These are phyloP conservation scores for Kazachstania taianensis DNA, from an alignment of 805 yeast genomes.

Conservation along the genomic window DNA sequence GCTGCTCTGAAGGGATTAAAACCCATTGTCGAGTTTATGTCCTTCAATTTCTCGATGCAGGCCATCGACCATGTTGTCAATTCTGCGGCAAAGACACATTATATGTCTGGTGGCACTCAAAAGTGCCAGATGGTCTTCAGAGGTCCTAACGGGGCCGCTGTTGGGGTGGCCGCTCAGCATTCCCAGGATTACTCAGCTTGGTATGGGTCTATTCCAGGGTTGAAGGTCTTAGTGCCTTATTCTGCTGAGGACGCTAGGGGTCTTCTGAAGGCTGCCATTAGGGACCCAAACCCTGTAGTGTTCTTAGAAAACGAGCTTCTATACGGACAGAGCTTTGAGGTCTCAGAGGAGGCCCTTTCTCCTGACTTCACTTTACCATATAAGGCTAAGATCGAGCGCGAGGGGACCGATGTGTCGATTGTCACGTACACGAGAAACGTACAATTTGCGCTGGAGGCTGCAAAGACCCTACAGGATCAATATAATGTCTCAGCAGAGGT, in stretches of 20 bases:
- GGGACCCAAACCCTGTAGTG: slow-evolving; percentile 97
- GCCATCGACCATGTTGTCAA: slow-evolving; percentile 96
- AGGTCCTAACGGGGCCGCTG: slow-evolving; percentile 99
- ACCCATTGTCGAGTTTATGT: slow-evolving; percentile 98
- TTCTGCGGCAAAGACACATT: slow-evolving; percentile 97
- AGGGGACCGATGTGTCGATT: slow-evolving; percentile 82
- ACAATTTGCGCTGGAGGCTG: slow-evolving; percentile 78
- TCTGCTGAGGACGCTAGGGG: slow-evolving; percentile 95
- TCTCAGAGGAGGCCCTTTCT: slow-evolving; percentile 79
- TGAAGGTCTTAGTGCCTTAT: slow-evolving; percentile 92
- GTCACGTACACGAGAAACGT: slow-evolving; percentile 91
- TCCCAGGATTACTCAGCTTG: slow-evolving; percentile 96
- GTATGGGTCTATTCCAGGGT: slow-evolving; percentile 98
- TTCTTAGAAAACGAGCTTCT: slow-evolving; percentile 92
- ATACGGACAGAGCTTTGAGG: slow-evolving; percentile 85
- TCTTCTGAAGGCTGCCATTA: slow-evolving; percentile 86
- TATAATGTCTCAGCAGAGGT: slow-evolving; percentile 89
- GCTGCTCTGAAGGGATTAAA: slow-evolving; percentile 93
- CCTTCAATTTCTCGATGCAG: slow-evolving; percentile 99
- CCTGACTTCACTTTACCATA: slow-evolving; percentile 88
- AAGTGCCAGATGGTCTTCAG: slow-evolving; percentile 95
- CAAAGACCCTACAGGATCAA: slow-evolving; percentile 73
- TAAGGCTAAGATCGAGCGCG: slow-evolving; percentile 88
- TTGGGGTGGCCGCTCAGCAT: slow-evolving; percentile 99
- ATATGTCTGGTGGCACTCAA: slow-evolving; percentile 99